Evolutionary conservation across 192 early-diverging fungal genomes (phyloP).

Genomic region (Radiomyces spectabilis): DNA sequence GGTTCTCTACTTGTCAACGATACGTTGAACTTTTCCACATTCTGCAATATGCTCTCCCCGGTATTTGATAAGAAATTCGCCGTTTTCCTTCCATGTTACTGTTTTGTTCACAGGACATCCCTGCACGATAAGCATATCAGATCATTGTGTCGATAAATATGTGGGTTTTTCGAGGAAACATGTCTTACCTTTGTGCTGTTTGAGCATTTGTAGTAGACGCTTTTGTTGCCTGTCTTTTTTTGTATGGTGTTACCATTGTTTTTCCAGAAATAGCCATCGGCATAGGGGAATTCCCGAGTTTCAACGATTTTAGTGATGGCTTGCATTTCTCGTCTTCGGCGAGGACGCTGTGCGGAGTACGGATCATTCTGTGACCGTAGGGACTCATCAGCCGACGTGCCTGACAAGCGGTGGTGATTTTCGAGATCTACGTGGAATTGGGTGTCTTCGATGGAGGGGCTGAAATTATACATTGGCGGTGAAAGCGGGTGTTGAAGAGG

Average conservation of each 20-base stretch:
- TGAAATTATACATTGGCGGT: too few relatives aligned
- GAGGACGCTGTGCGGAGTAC: constrained; percentile 21
- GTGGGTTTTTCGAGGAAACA: background rate
- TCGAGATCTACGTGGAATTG: background rate
- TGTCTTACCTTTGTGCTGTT: constrained; percentile 44
- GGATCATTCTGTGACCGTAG: background rate
- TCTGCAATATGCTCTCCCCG: constrained; percentile 46
- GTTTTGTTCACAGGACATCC: constrained; percentile 49
- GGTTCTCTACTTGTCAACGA: constrained; percentile 28
- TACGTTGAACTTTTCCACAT: constrained; percentile 42
- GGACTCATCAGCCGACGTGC: background rate
- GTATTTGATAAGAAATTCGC: constrained; percentile 48
- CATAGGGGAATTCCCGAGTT: constrained; percentile 29
- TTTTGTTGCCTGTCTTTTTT: constrained; percentile 50
- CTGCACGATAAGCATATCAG: constrained; percentile 5
- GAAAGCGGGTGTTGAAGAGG: constrained; percentile 6
- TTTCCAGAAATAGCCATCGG: constrained; percentile 40
- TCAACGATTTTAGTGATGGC: constrained; percentile 51
- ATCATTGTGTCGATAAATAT: background rate
- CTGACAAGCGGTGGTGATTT: background rate
- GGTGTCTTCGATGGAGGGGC: too few relatives aligned
- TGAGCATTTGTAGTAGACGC: constrained; percentile 55
- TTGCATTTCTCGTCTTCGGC: constrained; percentile 52
- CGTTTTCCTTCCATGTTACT: constrained; percentile 46
- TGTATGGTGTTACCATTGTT: constrained; percentile 53